Evolutionary conservation across 129 eudicot genomes (phyloP), one percentile per base, ranked within the genome.

Genomic region (Lonicera japonica): DNA sequence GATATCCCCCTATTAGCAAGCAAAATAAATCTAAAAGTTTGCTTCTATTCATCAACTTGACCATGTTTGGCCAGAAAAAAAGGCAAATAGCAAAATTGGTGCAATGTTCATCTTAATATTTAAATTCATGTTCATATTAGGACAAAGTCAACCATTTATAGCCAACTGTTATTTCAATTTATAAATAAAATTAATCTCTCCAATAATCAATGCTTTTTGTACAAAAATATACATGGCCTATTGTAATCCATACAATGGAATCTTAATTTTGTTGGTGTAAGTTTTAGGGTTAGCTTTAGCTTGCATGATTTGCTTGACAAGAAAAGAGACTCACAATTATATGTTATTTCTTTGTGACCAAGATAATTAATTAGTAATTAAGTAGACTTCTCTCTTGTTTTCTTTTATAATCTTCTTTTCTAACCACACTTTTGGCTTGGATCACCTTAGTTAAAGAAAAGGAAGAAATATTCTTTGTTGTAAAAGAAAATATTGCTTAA

Each of bases 261-360:
- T 1, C 36, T 70, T 56, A 56, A 65, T 75, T 75, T 29, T 29
- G 36, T 6, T 29, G 63, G 58, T 50, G 20, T 50, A 50, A 50
- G 55, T n/a, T 50, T 50, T 16, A 50, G 52, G 23, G 65, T 57
- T 67, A 21, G 52, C 70, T 70, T 65, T 18, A 54, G 78, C 82
- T 77, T 78, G 78, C 82, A 75, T 78, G 70, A 66, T 83, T 87
- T 84, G 85, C 78, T 75, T 72, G 72, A 71, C 74, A 88, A 82
- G 89, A 70, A 84, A 88, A 79, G 80, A 75, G 64, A 46, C 34
- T 67, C 59, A 54, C 39, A 25, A 40, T 54, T 65, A 56, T 21
- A 15, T 73, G 60, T 65, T 18, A 0, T 72, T 63, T 73, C 80
- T 71, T 80, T 66, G 66, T 75, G 60, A 59, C 59, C 59, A 64